A percentile compares a stretch with the other conserved stretches of the same genome.
Evolutionary conservation across 352 stramenopile species (phyloP).

Genomic region (Phytopythium sindhum): DNA sequence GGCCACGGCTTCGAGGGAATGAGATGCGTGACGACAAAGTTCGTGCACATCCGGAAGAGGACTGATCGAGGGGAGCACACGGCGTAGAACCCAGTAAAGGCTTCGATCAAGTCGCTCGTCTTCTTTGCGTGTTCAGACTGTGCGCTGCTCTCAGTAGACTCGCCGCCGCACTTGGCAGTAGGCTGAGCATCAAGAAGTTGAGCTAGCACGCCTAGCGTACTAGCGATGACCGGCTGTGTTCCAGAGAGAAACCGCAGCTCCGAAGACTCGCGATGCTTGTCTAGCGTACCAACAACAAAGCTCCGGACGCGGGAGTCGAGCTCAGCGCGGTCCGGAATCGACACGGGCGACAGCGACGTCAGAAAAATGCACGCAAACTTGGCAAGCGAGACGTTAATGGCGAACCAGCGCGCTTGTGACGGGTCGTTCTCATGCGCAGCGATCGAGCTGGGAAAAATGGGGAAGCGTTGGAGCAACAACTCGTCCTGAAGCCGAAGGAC

Average conservation of each 20-base stretch:
- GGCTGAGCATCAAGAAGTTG: conserved; percentile 30
- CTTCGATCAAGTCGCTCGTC: conserved; percentile 27
- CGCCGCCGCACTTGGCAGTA: conserved; percentile 6
- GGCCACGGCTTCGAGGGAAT: conserved; percentile 47
- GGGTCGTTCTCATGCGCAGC: neutral
- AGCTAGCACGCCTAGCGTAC: conserved; percentile 57
- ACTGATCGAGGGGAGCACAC: conserved; percentile 63
- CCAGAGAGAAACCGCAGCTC: conserved; percentile 50
- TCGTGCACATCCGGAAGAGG: conserved; percentile 71
- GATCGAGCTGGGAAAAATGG: conserved; percentile 46
- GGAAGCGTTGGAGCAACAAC: conserved; percentile 50
- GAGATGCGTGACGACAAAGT: conserved; percentile 65
- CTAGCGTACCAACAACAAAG: conserved; percentile 59
- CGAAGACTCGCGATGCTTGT: conserved; percentile 57
- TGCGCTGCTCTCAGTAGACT: neutral
- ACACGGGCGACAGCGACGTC: conserved; percentile 10
- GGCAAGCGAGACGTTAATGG: conserved; percentile 66
- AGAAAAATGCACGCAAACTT: conserved; percentile 66
- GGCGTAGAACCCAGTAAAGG: conserved; percentile 67
- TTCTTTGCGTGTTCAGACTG: conserved; percentile 18
- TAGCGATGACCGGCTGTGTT: conserved; percentile 60
- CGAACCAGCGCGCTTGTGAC: conserved; percentile 41
- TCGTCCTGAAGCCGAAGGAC: conserved; percentile 52
- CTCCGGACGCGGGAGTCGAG: conserved; percentile 41
- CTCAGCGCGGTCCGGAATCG: conserved; percentile 8